A percentile compares a stretch with the other conserved stretches of the same genome.
Evolutionary conservation across 73 alveolate species (phyloP).

Genomic region (Effrenium voratum): DNA sequence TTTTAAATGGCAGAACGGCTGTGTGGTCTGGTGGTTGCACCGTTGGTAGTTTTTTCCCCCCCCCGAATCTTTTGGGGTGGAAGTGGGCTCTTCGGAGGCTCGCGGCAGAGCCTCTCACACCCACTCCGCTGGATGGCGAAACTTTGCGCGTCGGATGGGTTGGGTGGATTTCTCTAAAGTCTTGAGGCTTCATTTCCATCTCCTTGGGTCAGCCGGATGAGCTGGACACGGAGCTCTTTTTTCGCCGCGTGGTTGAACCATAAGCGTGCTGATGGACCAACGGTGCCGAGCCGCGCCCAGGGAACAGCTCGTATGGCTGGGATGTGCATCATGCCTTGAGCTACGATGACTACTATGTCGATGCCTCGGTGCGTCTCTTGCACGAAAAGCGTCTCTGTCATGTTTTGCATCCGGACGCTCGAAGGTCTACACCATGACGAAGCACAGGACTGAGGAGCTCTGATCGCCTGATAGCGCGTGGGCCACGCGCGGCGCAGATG

Average conservation of each 20-base stretch:
- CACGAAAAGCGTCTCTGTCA: no score
- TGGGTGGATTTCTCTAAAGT: no score
- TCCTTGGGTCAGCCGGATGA: slow-evolving; percentile 92
- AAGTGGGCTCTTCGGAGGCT: no score
- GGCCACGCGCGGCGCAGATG: no score
- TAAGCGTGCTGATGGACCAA: background rate
- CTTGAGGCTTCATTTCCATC: slow-evolving; percentile 62
- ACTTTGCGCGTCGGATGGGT: no score
- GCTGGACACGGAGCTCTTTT: slow-evolving; percentile 65
- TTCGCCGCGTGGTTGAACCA: background rate
- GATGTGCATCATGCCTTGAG: slow-evolving; percentile 47
- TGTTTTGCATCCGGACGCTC: background rate
- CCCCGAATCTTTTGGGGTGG: no score
- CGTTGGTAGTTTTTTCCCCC: no score
- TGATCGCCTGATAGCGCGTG: no score
- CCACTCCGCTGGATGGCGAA: no score
- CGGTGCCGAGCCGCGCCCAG: background rate
- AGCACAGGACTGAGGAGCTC: slow-evolving; percentile 6
- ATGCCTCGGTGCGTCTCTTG: background rate
- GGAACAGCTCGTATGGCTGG: slow-evolving; percentile 78
- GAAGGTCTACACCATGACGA: slow-evolving; percentile 92
- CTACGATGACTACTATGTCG: slow-evolving; percentile 61
- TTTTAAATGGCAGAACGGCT: no score
- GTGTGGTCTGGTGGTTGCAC: no score
- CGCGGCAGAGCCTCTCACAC: no score